phyloP scores from a whole-genome alignment of 2,329 filamentous ascomycete species.

The Colletotrichum kahawae region DNA sequence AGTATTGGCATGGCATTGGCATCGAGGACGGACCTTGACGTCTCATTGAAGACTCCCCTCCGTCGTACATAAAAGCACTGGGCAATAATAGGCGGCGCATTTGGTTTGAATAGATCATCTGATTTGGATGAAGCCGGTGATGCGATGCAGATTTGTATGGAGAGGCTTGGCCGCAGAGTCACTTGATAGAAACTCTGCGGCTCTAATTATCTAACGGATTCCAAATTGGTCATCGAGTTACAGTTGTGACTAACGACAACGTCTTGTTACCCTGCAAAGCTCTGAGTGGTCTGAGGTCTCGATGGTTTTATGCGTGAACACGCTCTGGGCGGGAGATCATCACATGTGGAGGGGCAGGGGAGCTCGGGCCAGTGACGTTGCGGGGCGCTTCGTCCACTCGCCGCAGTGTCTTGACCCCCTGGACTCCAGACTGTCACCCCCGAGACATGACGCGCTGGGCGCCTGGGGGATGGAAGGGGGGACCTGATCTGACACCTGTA shows the following conservation, averaged over 20 bases:
- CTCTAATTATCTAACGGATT: background rate
- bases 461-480: background rate
- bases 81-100: slow-evolving; percentile 8
- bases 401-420: background rate
- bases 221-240: background rate
- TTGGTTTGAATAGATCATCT: slow-evolving; percentile 2
- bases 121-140: background rate
- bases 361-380: slow-evolving; percentile 18
- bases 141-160: background rate
- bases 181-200: background rate
- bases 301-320: background rate
- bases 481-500: slow-evolving; percentile 5
- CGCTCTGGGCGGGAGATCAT: background rate
- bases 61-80: slow-evolving; percentile 14
- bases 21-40: slow-evolving; percentile 4
- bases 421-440: background rate
- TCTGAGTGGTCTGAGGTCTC: background rate
- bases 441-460: slow-evolving; percentile 2
- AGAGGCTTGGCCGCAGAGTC: background rate
- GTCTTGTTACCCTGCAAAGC: background rate
- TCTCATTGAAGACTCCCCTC: slow-evolving; percentile 20
- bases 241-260: background rate
- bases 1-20: slow-evolving; percentile 12
- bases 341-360: slow-evolving; percentile 6
- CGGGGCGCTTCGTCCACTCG: background rate